Evolutionary conservation across 495 filamentous ascomycete species (phyloP).

Genomic region (Trichoderma erinaceum): DNA sequence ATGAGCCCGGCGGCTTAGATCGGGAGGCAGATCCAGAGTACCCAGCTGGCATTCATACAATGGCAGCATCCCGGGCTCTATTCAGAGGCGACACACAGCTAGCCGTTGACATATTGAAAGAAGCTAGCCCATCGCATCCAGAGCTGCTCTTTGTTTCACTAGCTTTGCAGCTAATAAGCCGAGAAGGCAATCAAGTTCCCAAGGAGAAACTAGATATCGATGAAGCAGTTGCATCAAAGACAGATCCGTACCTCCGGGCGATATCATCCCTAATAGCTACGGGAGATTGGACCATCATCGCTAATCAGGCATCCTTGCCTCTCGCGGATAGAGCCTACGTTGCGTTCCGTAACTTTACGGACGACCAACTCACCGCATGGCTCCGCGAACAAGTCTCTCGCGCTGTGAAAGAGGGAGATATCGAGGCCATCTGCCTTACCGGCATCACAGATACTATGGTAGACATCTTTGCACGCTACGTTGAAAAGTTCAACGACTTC

Average conservation of each 20-base stretch:
- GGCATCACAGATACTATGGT: constrained; percentile 74
- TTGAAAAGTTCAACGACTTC: constrained; percentile 77
- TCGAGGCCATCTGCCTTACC: constrained; percentile 83
- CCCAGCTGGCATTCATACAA: constrained; percentile 68
- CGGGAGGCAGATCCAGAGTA: constrained; percentile 45
- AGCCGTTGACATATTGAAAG: constrained; percentile 47
- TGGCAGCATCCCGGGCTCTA: constrained; percentile 70
- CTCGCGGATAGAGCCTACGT: constrained; percentile 80
- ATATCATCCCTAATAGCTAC: constrained; percentile 89
- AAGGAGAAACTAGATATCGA: constrained; percentile 42
- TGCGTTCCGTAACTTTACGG: constrained; percentile 75
- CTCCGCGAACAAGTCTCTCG: constrained; percentile 54
- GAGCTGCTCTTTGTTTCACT: constrained; percentile 49
- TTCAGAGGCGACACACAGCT: constrained; percentile 62
- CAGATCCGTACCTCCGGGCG: constrained; percentile 81
- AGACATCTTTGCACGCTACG: constrained; percentile 80
- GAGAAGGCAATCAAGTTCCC: constrained; percentile 25
- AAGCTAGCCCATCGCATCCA: constrained; percentile 41
- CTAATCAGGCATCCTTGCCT: constrained; percentile 74
- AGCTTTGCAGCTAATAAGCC: constrained; percentile 45
- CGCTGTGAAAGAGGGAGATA: constrained; percentile 67
- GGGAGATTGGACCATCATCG: constrained; percentile 78
- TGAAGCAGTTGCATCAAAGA: constrained; percentile 40
- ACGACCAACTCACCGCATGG: constrained; percentile 69
- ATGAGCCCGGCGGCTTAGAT: constrained; percentile 46